Base-by-base conservation (phyloP, 2,329 filamentous ascomycete genomes). In the Neurospora crassa region DNA sequence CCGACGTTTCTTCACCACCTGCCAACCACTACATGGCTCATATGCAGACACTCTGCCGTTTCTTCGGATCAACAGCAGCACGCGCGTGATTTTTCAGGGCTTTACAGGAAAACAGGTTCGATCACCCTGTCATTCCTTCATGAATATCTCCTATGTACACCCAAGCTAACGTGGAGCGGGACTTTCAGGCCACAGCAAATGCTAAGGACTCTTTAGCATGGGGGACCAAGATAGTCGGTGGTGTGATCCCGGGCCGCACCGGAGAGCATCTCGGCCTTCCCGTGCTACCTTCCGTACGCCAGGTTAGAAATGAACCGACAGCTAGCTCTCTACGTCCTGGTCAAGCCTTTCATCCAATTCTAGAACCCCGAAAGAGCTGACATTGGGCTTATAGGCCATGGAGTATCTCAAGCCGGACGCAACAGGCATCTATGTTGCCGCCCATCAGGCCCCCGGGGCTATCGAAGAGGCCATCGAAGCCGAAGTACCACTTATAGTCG, bases 391-490 rank as follows among this genome's bases (percentile, higher is more conserved):
- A 63, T 53, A 88, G 84, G 92, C 92, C 7, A 89, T 91, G 82
- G 87, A 91, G 75, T 83, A 87, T 75, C 81, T 93, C 45, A 92
- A 89, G 76, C 92, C 92, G 2, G 89, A 94, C 81, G 92, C 91
- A 5, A 93, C 92, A 1, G 91, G 90, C 5, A 91, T 95, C 71
- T 94, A 93, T 75, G 92, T 94, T 2, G 90, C 92, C 1, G 91
- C 92, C n/a, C 87, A 89, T 72, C 88, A 91, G 74, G 92, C 92
- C 1, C 85, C 89, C 0, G 84, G 84, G 37, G 92, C 92, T 0
- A 94, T 95, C 76, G 90, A 92, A 78, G 91, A 94, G 78, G 92
- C 92, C 1, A 90, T 95, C 71, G 91, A 92, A 77, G 91, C 91
- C 0, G 91, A 94, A 77, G 89, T 94, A 0, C 91, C 91, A 0